Base-by-base conservation (phyloP, 2,329 filamentous ascomycete species). In the Penicillium psychrosexuale region DNA sequence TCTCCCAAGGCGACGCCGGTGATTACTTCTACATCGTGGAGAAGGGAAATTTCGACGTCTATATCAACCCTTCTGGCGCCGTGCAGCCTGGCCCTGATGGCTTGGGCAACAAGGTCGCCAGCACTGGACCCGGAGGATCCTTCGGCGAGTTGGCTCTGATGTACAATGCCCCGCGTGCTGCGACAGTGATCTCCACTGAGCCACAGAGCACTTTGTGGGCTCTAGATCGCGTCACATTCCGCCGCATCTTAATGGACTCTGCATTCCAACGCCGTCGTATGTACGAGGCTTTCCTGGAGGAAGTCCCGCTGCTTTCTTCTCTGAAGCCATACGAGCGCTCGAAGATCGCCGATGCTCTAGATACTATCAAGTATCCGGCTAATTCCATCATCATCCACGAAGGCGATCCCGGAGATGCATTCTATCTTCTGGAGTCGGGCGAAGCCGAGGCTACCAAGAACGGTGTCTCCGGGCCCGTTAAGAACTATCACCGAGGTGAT, bases 11-110 rank as follows among this genome's bases (percentile, higher is more conserved):
- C 52, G 94, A 97, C 68, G 88, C 92, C 0, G 94, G 94, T 40
- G 94, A 99, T 75, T 97, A 89, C 78, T 99, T 99, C 77, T 99
- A 99, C 73, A 87, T 99, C 27, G 91, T 97, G 17, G 94, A 99
- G 73, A 89, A 87, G 61, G 94, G 94, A 38, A 81, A 82, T 22
- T 97, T 97, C 68, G 91, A 96, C 66, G 88, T 97, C 54, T 90
- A 94, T 69, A 92, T 97, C 75, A 92, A 97, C 72, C 73, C 82
- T 12, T 82, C 82, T 9, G 93, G 94, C 57, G 79, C 84, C 38
- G 81, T 95, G 51, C 89, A 96, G 69, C 81, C 91, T 8, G 93
- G 93, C 0, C 80, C 83, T 0, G 86, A 92, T 44, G 94, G 93
- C 11, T 82, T 97, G 76, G 94, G 94, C 47, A 80, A 82, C 57